These are phyloP conservation scores for Talaromyces sp. DNA, from an alignment of 2,329 filamentous ascomycete species.

Conservation along the genomic window DNA sequence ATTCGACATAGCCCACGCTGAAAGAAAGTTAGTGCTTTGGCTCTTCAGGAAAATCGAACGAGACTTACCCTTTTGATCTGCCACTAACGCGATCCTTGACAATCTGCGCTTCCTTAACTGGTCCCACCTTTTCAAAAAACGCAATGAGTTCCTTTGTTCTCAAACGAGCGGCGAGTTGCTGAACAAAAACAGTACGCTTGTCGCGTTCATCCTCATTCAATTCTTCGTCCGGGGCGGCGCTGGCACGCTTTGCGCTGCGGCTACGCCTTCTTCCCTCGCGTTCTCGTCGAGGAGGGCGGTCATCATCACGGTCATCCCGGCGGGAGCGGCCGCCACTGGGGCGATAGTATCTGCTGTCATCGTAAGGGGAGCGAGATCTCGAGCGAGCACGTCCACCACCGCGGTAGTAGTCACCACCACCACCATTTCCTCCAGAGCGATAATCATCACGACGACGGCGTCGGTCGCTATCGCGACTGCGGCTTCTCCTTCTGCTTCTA, in stretches of 20 bases:
- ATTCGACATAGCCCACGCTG: constrained; percentile 98
- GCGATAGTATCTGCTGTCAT: constrained; percentile 50
- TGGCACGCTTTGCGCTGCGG: constrained; percentile 34
- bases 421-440: constrained; percentile 42
- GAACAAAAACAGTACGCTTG: constrained; percentile 93
- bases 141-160: constrained; percentile 86
- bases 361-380: constrained; percentile 65
- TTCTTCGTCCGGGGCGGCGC: constrained; percentile 58
- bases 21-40: constrained; percentile 3
- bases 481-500: constrained; percentile 74
- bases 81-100: constrained; percentile 96
- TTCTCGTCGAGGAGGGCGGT: constrained; percentile 47
- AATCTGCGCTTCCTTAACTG: constrained; percentile 95
- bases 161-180: constrained; percentile 91
- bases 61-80: constrained; percentile 86
- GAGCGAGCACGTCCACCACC: constrained; percentile 59
- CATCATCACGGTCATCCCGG: constrained; percentile 43
- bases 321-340: constrained; percentile 41
- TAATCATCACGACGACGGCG: constrained; percentile 63
- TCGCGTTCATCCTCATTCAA: constrained; percentile 94
- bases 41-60: not conserved
- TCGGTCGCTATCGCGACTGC: constrained; percentile 69
- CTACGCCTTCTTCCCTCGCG: constrained; percentile 41
- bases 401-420: constrained; percentile 66
- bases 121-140: constrained; percentile 93